These are phyloP conservation scores for Tetramitus jugosus DNA, from an alignment of 208 protist species.

Conservation along the genomic window DNA sequence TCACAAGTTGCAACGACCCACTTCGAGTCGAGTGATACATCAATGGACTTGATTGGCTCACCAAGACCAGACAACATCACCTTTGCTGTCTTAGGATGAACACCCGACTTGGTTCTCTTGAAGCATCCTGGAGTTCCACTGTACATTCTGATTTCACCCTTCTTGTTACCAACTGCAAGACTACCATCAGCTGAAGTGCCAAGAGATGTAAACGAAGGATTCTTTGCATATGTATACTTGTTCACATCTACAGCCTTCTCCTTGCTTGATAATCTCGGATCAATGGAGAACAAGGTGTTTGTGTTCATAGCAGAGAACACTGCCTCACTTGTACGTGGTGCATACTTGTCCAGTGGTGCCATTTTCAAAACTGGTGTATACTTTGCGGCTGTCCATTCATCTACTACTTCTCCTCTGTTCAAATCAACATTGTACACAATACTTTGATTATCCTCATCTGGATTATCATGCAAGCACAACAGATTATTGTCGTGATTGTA, in stretches of 20 bases:
- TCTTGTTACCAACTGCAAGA: conserved; percentile 21
- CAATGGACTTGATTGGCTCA: conserved; percentile 16
- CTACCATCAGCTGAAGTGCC: conserved; percentile 10
- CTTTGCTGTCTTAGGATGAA: conserved; percentile 22
- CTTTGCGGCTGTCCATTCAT: not conserved
- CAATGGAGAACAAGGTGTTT: not conserved
- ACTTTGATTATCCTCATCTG: not conserved
- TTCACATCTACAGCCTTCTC: conserved; percentile 6
- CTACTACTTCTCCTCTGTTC: not conserved
- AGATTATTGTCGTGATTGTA: conserved; percentile 2
- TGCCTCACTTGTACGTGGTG: not conserved
- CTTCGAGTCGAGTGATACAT: conserved; percentile 16
- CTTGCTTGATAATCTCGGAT: not conserved
- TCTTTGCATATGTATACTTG: not conserved
- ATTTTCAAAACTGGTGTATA: not conserved
- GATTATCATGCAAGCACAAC: conserved; percentile 2
- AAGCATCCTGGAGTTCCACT: conserved; percentile 4
- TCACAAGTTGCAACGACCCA: conserved; percentile 25
- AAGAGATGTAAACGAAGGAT: conserved; percentile 17
- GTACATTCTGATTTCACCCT: conserved; percentile 26
- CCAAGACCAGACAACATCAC: conserved; percentile 20
- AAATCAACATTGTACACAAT: conserved; percentile 9
- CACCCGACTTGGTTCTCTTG: not conserved
- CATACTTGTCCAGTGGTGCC: conserved; percentile 1
- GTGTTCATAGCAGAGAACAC: not conserved